Conservation (phyloP, 176 grass and related monocot genomes). For the Cocos nucifera region DNA sequence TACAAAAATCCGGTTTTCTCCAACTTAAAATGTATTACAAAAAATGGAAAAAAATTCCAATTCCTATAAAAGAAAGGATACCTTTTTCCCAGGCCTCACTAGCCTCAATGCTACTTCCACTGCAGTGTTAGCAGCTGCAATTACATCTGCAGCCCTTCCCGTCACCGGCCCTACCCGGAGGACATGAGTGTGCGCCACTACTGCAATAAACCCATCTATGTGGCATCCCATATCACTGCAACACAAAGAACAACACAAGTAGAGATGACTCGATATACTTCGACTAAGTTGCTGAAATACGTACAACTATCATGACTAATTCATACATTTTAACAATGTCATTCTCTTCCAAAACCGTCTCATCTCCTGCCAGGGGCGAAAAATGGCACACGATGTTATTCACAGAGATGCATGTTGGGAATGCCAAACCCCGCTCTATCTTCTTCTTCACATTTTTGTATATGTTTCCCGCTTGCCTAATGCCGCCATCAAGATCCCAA, state of each 20-base stretch:
- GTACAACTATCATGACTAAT: neutral
- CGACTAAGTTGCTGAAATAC: neutral
- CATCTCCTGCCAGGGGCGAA: slow-evolving; percentile 80
- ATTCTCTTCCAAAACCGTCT: slow-evolving; percentile 66
- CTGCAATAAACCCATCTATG: slow-evolving; percentile 99
- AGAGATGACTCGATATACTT: neutral
- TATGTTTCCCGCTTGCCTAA: slow-evolving; percentile 77
- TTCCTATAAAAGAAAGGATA: slow-evolving; percentile 7
- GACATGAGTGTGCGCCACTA: slow-evolving; percentile 87
- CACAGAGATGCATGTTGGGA: slow-evolving; percentile 88
- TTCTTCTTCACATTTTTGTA: slow-evolving; percentile 96
- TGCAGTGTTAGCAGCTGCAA: slow-evolving; percentile 85
- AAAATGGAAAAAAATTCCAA: too few species aligned
- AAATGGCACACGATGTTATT: slow-evolving; percentile 93
- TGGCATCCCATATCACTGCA: slow-evolving; percentile 90
- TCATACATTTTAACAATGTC: slow-evolving; percentile 98
- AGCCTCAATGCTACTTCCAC: slow-evolving; percentile 88
- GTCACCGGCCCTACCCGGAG: slow-evolving; percentile 58
- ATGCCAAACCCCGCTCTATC: slow-evolving; percentile 92
- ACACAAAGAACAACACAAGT: slow-evolving; percentile 7
- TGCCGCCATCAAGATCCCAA: neutral
- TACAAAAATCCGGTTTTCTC: too few species aligned
- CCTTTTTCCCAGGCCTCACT: slow-evolving; percentile 95
- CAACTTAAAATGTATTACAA: too few species aligned
- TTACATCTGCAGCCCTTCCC: slow-evolving; percentile 79